Evolutionary conservation across 306 rosid species (phyloP), one percentile per base, ranked within the genome.

Genomic region (Trifolium dubium): DNA sequence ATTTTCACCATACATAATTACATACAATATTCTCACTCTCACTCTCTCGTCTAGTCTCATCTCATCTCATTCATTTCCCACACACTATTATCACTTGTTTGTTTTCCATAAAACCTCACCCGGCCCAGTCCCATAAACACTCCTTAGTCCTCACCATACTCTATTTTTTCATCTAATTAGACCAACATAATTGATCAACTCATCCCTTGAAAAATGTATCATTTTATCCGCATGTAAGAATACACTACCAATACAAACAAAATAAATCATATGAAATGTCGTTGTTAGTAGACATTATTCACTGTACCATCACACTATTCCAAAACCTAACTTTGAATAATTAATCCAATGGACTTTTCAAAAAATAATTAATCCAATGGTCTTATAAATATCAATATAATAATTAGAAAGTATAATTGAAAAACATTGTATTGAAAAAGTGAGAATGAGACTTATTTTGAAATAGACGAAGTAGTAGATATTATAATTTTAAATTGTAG

Each of bases 41-140:
- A 5, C 12, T 23, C 76, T 10, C n/a, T 3, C 50, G 6, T 10
- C 34, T 0, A 54, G 10, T 6, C 40, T 3, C 18, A 4, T 8
- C 37, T 55, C n/a, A 7, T 67, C 12, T 23, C 76, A 23, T 28
- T 34, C 53, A 3, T 29, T 41, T 47, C 56, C 5, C 40, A 12
- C 18, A 47, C n/a, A 17, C 71, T 76, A 79, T 56, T 75, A 76
- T 55, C 34, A 54, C 77, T 46, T 54, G 3, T 74, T 69, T 28
- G 10, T 40, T 19, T 74, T 75, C 88, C 78, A 79, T 88, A 85
- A 80, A 5, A 7, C 17, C 23, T 23, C 55, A 80, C 85, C 77
- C 76, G 73, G 5, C 34, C 10, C 19, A 53, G 12, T 43, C 19
- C 29, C 58, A 10, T 30, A 8, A 8, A 17, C 58, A 34, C 37